Percentiles rank a stretch among this genome's conserved stretches.
Evolutionary conservation across 2,329 filamentous ascomycete genomes (phyloP).

Genomic region (Fusarium annulatum): DNA sequence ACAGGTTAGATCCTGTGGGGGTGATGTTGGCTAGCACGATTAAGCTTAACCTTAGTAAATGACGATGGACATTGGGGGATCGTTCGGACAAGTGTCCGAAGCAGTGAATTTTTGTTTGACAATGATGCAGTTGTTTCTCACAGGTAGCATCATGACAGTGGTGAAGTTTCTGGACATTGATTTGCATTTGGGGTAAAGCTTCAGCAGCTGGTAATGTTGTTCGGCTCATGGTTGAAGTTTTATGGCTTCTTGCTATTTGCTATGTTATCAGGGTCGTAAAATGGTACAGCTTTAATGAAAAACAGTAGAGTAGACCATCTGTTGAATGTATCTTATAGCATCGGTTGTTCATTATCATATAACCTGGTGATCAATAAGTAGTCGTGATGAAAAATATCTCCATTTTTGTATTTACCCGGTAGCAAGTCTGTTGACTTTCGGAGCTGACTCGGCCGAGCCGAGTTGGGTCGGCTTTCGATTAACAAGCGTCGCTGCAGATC

Average conservation of each 20-base stretch:
- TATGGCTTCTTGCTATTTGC: not conserved
- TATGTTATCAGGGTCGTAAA: fast-evolving
- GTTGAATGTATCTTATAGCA: fast-evolving
- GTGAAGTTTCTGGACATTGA: no score
- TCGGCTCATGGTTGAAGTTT: not conserved
- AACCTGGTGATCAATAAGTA: fast-evolving
- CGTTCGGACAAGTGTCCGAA: not conserved
- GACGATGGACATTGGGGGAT: not conserved
- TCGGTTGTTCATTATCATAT: fast-evolving
- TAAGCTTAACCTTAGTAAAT: slow-evolving; percentile 14
- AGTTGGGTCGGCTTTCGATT: not conserved
- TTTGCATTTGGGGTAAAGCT: no score
- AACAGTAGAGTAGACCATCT: no score
- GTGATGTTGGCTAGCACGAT: not conserved
- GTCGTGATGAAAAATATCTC: fast-evolving
- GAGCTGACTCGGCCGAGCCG: not conserved
- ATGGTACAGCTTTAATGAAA: no score
- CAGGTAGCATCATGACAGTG: no score
- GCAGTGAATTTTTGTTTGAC: no score
- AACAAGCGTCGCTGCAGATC: not conserved
- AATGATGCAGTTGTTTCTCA: no score
- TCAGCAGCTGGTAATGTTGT: no score
- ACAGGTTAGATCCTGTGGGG: slow-evolving; percentile 2
- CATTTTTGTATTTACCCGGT: not conserved
- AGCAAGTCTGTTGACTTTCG: not conserved